Evolutionary conservation across 2,329 filamentous ascomycete species (phyloP), one percentile per base, ranked within the genome.

Genomic region (Dothideomycetidae sp.): DNA sequence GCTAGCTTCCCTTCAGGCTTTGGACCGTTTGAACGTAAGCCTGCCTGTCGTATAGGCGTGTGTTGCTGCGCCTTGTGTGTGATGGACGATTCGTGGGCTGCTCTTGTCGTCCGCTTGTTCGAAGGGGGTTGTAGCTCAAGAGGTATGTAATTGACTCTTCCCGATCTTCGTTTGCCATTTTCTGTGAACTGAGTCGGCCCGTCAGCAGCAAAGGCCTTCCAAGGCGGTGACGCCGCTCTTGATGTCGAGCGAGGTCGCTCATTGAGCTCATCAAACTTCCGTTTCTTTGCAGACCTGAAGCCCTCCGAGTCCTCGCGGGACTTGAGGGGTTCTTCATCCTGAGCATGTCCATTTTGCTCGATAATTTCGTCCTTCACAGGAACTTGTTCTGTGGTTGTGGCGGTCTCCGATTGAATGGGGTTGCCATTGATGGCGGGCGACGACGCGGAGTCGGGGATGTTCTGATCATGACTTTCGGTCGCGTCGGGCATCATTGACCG

Each of bases 171-270:
- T 46, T 66, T 66, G 28, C 74, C 74, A 53, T 73, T 66, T 42
- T 70, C 65, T 31, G 80, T 71, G 54, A 92, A 86, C 1, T 81
- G 80, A 3, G 88, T 90, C 14, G 90, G 90, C 0, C 90, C 90
- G 17, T 93, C 81, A 29, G 81, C 83, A 42, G 71, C 71, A 44
- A 81, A 71, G 52, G 75, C 82, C 64, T 90, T 96, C 90, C 90
- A 98, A 14, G 90, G 90, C 46, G 90, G 90, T 28, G 45, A 42
- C 29, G 35, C 31, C 5, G 44, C 40, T 5, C 41, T 38, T 16
- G 44, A 44, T 14, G 35, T 29, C 12, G 56, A 54, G 36, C 53
- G 55, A 7, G 38, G 39, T 34, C 51, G 48, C 33, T 50, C 49
- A 11, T 52, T 51, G 38, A 50, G 42, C 44, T 60, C 55, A 29